Percentiles rank a stretch among this genome's conserved stretches.
These are phyloP conservation scores for Teunomyces aglyptinius DNA, from an alignment of 805 yeast species.

Conservation along the genomic window DNA sequence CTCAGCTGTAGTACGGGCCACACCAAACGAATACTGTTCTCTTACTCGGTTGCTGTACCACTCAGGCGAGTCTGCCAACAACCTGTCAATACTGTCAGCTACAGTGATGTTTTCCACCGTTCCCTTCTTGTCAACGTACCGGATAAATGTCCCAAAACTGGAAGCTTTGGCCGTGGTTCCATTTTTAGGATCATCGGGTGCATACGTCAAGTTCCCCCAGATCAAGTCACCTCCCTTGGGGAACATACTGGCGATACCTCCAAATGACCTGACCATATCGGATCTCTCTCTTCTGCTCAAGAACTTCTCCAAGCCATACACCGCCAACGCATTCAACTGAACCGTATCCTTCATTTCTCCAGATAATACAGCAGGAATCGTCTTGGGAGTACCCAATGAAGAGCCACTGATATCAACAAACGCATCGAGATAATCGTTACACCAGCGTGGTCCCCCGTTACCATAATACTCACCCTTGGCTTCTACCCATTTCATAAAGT, in stretches of 20 bases:
- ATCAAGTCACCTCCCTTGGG: conserved; percentile 92
- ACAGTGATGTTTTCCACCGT: conserved; percentile 57
- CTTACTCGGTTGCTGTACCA: conserved; percentile 70
- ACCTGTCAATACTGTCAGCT: conserved; percentile 61
- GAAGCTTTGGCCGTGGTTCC: conserved; percentile 14
- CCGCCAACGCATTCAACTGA: conserved; percentile 87
- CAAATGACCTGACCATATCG: conserved; percentile 81
- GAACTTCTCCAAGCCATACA: conserved; percentile 91
- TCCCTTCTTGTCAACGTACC: conserved; percentile 9
- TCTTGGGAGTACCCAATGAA: conserved; percentile 91
- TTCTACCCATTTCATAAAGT: conserved; percentile 95
- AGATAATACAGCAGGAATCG: conserved; percentile 85
- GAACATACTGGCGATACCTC: conserved; percentile 93
- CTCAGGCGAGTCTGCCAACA: conserved; percentile 63
- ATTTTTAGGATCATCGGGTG: conserved; percentile 68
- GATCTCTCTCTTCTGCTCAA: conserved; percentile 86
- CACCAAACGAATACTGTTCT: conserved; percentile 77
- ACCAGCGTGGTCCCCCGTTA: conserved; percentile 90
- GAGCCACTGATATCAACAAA: conserved; percentile 88
- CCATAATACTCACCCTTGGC: conserved; percentile 80
- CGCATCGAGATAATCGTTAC: conserved; percentile 77
- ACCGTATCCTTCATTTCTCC: conserved; percentile 99
- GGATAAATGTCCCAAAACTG: conserved; percentile 14
- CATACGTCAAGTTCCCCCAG: conserved; percentile 73
- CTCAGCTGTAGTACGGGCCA: conserved; percentile 60